Conservation (phyloP, 345 rosid genomes). For the Aquilaria yunnanensis region DNA sequence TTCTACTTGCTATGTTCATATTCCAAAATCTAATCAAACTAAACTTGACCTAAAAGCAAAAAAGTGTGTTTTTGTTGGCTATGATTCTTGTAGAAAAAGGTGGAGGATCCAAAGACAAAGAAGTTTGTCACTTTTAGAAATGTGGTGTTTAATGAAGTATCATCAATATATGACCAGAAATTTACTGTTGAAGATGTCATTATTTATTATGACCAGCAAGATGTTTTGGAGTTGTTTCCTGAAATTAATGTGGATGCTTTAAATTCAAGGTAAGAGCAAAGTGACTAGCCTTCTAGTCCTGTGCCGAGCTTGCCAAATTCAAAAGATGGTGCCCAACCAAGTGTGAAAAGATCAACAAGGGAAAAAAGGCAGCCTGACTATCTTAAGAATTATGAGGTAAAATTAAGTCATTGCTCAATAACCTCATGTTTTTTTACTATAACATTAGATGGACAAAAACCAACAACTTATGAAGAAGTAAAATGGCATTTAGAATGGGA, state of each 20-base stretch:
- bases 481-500: neutral
- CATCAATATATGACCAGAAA: constrained; percentile 4
- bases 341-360: neutral
- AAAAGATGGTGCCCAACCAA: neutral
- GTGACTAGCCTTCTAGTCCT: too few species aligned
- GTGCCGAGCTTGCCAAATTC: neutral
- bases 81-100: constrained; percentile 14
- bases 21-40: constrained; percentile 1
- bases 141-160: constrained; percentile 20
- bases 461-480: neutral
- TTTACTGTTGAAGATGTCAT: neutral
- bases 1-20: constrained; percentile 10
- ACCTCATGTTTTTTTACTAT: neutral
- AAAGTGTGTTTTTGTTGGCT: constrained; percentile 14
- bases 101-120: constrained; percentile 17
- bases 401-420: neutral
- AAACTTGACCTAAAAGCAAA: constrained; percentile 12
- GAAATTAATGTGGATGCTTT: neutral
- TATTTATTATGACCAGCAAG: neutral
- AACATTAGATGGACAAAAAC: neutral
- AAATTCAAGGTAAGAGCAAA: too few species aligned
- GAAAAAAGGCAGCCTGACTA: constrained; percentile 2
- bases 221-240: neutral
- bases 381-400: constrained; percentile 1
- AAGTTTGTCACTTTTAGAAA: neutral